Evolutionary conservation across 768 basidiomycete genomes (phyloP).

Genomic region (Termitomyces sp.): DNA sequence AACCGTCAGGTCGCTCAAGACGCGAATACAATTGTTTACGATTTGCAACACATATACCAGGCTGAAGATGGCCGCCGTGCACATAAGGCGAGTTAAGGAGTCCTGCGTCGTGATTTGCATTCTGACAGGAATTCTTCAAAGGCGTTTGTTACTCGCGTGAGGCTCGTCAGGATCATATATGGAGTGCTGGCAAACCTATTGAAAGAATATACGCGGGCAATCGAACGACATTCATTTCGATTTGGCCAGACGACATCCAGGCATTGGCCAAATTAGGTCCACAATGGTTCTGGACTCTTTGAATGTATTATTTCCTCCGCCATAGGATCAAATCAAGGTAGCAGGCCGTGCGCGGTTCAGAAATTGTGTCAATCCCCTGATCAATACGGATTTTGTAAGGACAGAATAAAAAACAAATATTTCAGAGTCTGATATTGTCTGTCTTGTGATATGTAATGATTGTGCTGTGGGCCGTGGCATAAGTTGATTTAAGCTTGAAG

Average conservation of each 20-base stretch:
- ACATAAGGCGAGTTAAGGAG: neutral
- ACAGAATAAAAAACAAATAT: neutral
- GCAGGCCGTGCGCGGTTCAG: neutral
- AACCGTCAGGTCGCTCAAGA: neutral
- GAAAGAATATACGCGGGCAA: constrained; percentile 4
- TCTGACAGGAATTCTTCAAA: neutral
- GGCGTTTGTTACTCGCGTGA: constrained; percentile 1
- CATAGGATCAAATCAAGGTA: too few relatives aligned
- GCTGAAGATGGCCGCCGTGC: neutral
- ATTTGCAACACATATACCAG: neutral
- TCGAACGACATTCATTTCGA: constrained; percentile 9
- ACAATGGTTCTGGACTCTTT: neutral
- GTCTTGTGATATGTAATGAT: neutral
- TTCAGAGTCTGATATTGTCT: neutral
- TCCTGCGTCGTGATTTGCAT: neutral
- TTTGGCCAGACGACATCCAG: constrained; percentile 1
- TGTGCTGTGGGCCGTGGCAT: too few relatives aligned
- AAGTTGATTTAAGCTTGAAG: too few relatives aligned
- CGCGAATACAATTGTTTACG: neutral
- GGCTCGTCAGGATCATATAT: neutral
- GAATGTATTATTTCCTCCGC: neutral
- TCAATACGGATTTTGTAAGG: neutral
- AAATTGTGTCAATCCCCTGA: neutral
- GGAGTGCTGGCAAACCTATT: neutral
- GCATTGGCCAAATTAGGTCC: neutral